A percentile compares a stretch with the other conserved stretches of the same genome.
Conservation (phyloP, 805 yeast genomes). For the Tetrapisispora namnaoensis region DNA sequence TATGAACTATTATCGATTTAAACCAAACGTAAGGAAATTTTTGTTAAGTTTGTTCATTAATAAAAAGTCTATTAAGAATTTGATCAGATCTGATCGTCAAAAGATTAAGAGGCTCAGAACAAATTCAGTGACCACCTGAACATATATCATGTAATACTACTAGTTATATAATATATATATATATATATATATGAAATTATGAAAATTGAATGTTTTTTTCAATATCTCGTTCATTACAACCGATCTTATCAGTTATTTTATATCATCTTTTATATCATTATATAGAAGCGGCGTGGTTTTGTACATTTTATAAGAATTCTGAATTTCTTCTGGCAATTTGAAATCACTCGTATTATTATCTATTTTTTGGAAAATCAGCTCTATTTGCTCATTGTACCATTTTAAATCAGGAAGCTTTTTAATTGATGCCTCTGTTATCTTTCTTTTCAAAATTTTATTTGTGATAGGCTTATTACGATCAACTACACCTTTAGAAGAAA, state of each 20-base stretch:
- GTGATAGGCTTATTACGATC: background rate
- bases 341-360: slow-evolving; percentile 5
- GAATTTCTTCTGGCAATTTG: slow-evolving; percentile 18
- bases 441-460: slow-evolving; percentile 1
- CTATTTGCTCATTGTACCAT: slow-evolving; percentile 22
- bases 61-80: slow-evolving; percentile 40
- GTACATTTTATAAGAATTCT: slow-evolving; percentile 20
- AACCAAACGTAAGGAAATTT: slow-evolving; percentile 52
- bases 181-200: background rate
- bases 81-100: slow-evolving; percentile 36
- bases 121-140: background rate
- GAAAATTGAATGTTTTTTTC: background rate
- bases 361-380: slow-evolving; percentile 5
- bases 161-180: background rate
- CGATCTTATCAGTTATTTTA: background rate
- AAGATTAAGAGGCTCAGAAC: slow-evolving; percentile 7
- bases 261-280: slow-evolving; percentile 11
- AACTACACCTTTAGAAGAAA: background rate
- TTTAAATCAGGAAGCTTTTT: slow-evolving; percentile 16
- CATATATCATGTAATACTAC: background rate
- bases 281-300: slow-evolving; percentile 23
- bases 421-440: background rate
- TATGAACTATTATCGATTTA: slow-evolving; percentile 49
- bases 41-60: slow-evolving; percentile 56
- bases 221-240: background rate